phyloP scores from a whole-genome alignment of 179 eudicot species.

The Actinidia chinensis region DNA sequence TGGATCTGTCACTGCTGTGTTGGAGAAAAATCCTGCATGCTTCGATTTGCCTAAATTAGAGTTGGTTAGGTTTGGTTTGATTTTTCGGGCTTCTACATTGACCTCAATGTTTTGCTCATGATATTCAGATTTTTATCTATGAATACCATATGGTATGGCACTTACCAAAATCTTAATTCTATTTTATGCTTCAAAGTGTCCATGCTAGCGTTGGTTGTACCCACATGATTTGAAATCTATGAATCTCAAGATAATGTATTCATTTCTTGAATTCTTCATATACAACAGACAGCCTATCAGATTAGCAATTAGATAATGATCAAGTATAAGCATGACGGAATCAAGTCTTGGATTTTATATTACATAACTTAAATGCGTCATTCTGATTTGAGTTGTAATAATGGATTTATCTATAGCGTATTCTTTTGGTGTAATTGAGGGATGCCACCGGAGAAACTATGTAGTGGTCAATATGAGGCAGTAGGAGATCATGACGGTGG shows the following conservation, averaged over 20 bases:
- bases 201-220: not conserved
- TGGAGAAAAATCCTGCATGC: constrained; percentile 72
- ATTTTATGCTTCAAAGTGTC: not conserved
- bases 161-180: not conserved
- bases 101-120: constrained; percentile 6
- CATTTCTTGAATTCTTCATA: constrained; percentile 1
- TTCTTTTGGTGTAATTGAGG: not conserved
- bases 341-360: not conserved
- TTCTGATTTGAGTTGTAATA: not conserved
- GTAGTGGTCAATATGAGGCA: no score
- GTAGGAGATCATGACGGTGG: no score
- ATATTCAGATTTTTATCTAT: constrained; percentile 86
- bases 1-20: constrained; percentile 93
- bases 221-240: not conserved
- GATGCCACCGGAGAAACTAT: no score
- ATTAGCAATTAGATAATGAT: not conserved
- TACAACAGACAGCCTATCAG: not conserved
- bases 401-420: not conserved
- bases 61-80: not conserved
- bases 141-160: constrained; percentile 92
- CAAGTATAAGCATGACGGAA: no score
- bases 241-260: not conserved
- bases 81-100: not conserved
- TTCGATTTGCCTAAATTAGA: not conserved
- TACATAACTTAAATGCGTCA: not conserved